phyloP scores from a whole-genome alignment of 225 moss, liverwort and hornwort genomes.

The Climacium dendroides region DNA sequence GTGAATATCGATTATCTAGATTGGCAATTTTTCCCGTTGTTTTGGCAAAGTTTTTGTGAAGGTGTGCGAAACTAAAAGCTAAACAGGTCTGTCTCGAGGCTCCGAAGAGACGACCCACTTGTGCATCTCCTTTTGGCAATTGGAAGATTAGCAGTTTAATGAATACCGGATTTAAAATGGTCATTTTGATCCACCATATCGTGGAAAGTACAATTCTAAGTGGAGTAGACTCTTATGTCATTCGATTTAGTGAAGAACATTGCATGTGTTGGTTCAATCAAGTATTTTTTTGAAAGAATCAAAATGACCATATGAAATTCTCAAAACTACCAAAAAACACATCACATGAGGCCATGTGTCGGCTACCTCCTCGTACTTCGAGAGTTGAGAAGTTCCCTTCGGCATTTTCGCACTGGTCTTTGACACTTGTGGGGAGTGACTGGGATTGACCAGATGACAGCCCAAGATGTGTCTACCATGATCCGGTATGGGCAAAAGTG shows the following conservation, averaged over 20 bases:
- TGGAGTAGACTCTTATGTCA: background rate
- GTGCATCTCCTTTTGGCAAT: background rate
- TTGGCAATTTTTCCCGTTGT: background rate
- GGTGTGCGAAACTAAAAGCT: background rate
- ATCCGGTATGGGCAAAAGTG: constrained; percentile 43
- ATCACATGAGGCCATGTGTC: background rate
- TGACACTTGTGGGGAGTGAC: background rate
- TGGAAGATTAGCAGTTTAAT: background rate
- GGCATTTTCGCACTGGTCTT: background rate
- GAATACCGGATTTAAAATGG: background rate
- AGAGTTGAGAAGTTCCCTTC: background rate
- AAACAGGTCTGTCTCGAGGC: too few relatives aligned
- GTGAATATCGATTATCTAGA: background rate
- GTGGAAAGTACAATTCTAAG: background rate
- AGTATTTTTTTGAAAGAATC: background rate
- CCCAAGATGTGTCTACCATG: constrained; percentile 86
- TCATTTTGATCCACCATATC: background rate
- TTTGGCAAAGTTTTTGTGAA: background rate
- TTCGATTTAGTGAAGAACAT: background rate
- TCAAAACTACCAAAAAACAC: background rate
- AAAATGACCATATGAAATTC: background rate
- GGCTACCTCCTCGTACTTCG: background rate
- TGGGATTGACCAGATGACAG: constrained; percentile 44
- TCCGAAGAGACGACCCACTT: background rate
- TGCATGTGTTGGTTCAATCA: background rate